Conservation (phyloP, 257 asterid genomes). For the Solanum pennellii region DNA sequence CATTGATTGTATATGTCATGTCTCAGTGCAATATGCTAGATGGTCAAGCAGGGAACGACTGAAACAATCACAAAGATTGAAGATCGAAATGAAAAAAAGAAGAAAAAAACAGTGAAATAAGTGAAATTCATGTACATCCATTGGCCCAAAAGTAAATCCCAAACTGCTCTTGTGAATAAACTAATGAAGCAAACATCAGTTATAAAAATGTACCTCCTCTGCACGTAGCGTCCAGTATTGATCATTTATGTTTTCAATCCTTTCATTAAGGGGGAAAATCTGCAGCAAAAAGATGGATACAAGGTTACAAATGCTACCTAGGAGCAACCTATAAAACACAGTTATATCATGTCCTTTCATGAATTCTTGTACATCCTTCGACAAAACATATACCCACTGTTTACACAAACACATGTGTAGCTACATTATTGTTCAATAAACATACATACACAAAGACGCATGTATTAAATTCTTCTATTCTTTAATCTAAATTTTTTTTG, state of each 20-base stretch:
- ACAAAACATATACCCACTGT: neutral
- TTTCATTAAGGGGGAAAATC: constrained; percentile 64
- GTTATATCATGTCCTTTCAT: neutral
- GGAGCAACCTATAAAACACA: neutral
- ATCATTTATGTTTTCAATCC: constrained; percentile 81
- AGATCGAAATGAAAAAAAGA: neutral
- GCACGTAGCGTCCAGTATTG: constrained; percentile 86
- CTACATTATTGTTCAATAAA: neutral
- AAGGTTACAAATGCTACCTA: constrained; percentile 2
- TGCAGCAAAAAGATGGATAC: constrained; percentile 16
- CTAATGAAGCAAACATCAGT: neutral
- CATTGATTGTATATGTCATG: neutral
- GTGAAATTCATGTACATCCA: neutral
- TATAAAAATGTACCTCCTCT: constrained; percentile 50
- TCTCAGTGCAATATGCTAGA: neutral
- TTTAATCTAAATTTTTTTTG: neutral
- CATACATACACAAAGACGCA: neutral
- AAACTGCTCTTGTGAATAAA: neutral
- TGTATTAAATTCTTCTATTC: neutral
- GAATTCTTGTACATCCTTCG: neutral
- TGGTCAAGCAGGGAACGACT: neutral
- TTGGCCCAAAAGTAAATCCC: neutral
- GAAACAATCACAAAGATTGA: neutral
- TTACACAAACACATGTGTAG: neutral
- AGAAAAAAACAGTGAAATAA: neutral